A percentile compares a stretch with the other conserved stretches of the same genome.
phyloP scores from a whole-genome alignment of 2,329 filamentous ascomycete species.

The Kalmusia sp. region DNA sequence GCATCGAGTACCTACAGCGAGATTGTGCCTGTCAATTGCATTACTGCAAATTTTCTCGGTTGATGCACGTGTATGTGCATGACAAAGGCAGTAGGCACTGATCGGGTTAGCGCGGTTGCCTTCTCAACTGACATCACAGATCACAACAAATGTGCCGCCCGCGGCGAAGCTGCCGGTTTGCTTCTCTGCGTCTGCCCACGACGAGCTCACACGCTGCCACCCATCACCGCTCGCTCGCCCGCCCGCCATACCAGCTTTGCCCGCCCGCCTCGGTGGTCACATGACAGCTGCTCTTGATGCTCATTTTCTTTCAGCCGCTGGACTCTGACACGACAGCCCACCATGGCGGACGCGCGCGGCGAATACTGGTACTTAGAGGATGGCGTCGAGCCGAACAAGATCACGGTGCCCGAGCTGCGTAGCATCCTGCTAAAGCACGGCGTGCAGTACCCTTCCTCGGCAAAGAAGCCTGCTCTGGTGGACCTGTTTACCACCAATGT shows the following conservation, averaged over 20 bases:
- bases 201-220: background rate
- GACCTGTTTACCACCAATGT: slow-evolving; percentile 83
- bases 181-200: background rate
- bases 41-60: too few relatives aligned
- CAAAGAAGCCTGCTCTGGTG: slow-evolving; percentile 90
- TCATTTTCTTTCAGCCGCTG: background rate
- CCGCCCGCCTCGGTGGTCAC: background rate
- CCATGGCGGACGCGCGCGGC: slow-evolving; percentile 44
- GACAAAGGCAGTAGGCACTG: background rate
- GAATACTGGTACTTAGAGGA: slow-evolving; percentile 74
- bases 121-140: slow-evolving; percentile 22
- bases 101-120: slow-evolving; percentile 18
- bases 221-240: background rate
- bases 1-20: too few relatives aligned
- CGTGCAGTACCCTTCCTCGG: slow-evolving; percentile 82
- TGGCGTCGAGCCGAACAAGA: slow-evolving; percentile 80
- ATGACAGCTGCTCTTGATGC: background rate
- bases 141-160: slow-evolving; percentile 1
- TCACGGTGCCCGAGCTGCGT: slow-evolving; percentile 88
- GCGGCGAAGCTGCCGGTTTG: background rate
- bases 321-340: background rate
- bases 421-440: slow-evolving; percentile 91
- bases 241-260: background rate
- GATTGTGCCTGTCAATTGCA: too few relatives aligned
- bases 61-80: too few relatives aligned